Percentiles rank a stretch among this genome's conserved stretches.
Evolutionary conservation across 2,329 filamentous ascomycete genomes (phyloP).

Genomic region (Neonectria neomacrospora): DNA sequence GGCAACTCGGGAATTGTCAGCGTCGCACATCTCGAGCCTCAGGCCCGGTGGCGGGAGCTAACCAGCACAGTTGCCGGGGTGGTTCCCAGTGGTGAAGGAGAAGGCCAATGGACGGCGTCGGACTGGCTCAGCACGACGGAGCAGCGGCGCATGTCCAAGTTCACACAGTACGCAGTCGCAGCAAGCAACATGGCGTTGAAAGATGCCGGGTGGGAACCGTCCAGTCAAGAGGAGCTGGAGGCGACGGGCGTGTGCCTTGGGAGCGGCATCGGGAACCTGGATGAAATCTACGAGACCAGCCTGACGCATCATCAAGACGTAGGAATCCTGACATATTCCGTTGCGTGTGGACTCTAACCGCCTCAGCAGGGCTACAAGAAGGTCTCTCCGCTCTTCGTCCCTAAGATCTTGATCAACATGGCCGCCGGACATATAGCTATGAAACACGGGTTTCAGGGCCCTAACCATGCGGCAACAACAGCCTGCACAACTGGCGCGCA

Average conservation of each 20-base stretch:
- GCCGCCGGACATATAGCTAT: slow-evolving; percentile 96
- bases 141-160: slow-evolving; percentile 85
- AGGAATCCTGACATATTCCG: slow-evolving; percentile 46
- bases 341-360: slow-evolving; percentile 21
- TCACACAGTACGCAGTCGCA: slow-evolving; percentile 91
- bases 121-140: slow-evolving; percentile 67
- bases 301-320: slow-evolving; percentile 79
- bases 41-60: slow-evolving; percentile 72
- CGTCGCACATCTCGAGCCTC: slow-evolving; percentile 69
- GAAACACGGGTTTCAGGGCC: slow-evolving; percentile 87
- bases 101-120: slow-evolving; percentile 61
- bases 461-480: slow-evolving; percentile 92
- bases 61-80: slow-evolving; percentile 88
- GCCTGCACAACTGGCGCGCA: slow-evolving; percentile 97
- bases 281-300: slow-evolving; percentile 88
- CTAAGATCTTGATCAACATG: slow-evolving; percentile 92
- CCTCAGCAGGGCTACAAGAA: slow-evolving; percentile 82
- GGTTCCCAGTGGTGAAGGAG: slow-evolving; percentile 67
- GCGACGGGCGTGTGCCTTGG: slow-evolving; percentile 91
- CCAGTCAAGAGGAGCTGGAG: slow-evolving; percentile 71
- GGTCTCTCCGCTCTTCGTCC: slow-evolving; percentile 93
- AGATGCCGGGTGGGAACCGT: slow-evolving; percentile 82
- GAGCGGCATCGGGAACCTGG: slow-evolving; percentile 93
- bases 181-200: slow-evolving; percentile 86
- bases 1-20: slow-evolving; percentile 85